Base-by-base conservation (phyloP, 257 asterid species). In the Marsdenia floribunda region DNA sequence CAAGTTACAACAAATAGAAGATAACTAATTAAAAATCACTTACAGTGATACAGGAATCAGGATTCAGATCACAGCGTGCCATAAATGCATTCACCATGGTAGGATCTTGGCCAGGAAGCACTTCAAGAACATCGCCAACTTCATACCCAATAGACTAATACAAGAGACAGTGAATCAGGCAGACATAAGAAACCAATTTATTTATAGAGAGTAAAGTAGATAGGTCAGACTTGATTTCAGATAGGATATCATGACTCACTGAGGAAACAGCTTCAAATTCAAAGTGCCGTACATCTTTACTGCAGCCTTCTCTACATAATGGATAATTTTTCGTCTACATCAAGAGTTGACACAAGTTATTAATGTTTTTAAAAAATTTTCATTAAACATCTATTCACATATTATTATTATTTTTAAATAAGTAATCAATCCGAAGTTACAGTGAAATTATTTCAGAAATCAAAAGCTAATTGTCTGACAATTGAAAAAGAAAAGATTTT, bases 191-290 rank as follows among this genome's bases (percentile, higher is more conserved):
- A 44, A 47, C 1, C 49, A 74, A 9, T 52, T 61, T 64, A 65
- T 77, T 44, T 13, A 19, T n/a, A 47, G 69, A 78, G 46, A 53
- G 33, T 64, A 80, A 74, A 52, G 22, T 5, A 46, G 15, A 72
- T 55, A 70, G 24, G 77, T 13, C 50, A 68, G 68, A 76, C 35
- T 54, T 2, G 67, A 74, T 64, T 66, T 29, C 42, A 75, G 74
- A 75, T 76, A 61, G 74, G 67, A 77, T 70, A 73, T 75, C 72
- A 70, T n/a, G 46, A 79, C 97, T 89, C 87, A 94, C 99, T 66
- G 93, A 87, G 79, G 99, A 92, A 88, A 87, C 91, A 83, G 92
- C 90, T 83, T 92, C 96, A 79, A 94, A 90, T 81, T 94, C 99
- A 74, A 94, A 76, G 85, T 92, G 98, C 33, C 84, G 89, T 26